A percentile compares a stretch with the other conserved stretches of the same genome.
Evolutionary conservation across 2,329 filamentous ascomycete genomes (phyloP).

Genomic region (Massarina eburnea): DNA sequence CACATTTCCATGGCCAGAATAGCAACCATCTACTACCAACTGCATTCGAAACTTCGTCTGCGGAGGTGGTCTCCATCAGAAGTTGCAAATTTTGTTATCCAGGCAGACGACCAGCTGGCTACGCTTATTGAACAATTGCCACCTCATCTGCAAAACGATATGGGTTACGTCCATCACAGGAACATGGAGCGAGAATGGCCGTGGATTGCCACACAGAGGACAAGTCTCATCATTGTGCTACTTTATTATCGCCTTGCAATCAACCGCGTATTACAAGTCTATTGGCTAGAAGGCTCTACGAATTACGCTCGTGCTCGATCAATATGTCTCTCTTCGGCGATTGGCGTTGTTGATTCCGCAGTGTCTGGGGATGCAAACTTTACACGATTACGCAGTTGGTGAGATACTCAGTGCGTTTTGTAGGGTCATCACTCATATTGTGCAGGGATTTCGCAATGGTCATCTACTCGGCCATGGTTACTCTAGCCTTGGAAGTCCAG

Average conservation of each 20-base stretch:
- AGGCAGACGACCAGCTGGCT: conserved; percentile 14
- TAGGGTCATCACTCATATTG: not conserved
- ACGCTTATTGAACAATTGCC: conserved; percentile 12
- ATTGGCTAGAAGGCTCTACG: conserved; percentile 15
- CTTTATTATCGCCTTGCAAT: conserved; percentile 15
- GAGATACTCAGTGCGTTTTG: not conserved
- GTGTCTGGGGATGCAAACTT: conserved; percentile 4
- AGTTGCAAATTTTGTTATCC: conserved; percentile 13
- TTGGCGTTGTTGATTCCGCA: conserved; percentile 9
- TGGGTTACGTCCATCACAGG: not conserved
- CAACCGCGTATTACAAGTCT: conserved; percentile 12
- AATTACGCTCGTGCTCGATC: conserved; percentile 14
- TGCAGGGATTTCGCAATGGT: conserved; percentile 12
- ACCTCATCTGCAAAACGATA: conserved; percentile 11
- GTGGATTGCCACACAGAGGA: conserved; percentile 13
- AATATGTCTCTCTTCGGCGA: conserved; percentile 11
- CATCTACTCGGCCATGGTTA: conserved; percentile 12
- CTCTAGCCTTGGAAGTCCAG: conserved; percentile 10
- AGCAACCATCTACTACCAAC: conserved; percentile 10
- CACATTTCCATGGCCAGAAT: conserved; percentile 15
- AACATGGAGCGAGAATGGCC: conserved; percentile 5
- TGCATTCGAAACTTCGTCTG: conserved; percentile 12
- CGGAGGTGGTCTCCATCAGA: conserved; percentile 11
- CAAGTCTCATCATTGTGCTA: conserved; percentile 12
- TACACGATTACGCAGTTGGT: conserved; percentile 11